phyloP scores from a whole-genome alignment of 495 filamentous ascomycete species.

The Penicillium subrubescens region DNA sequence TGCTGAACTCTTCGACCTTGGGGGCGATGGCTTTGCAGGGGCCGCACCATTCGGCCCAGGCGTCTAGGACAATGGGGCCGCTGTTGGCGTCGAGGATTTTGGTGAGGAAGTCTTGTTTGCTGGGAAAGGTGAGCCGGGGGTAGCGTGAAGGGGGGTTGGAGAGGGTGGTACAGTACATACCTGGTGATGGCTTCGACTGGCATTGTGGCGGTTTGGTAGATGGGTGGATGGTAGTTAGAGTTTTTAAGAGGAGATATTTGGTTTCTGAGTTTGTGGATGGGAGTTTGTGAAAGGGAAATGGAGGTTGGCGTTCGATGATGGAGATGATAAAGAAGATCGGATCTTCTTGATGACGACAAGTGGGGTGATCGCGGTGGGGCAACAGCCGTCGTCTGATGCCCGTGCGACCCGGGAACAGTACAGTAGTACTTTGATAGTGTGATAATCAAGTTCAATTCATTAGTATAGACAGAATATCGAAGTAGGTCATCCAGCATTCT shows the following conservation, averaged over 20 bases:
- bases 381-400: background rate
- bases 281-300: background rate
- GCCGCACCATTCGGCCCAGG: conserved; percentile 85
- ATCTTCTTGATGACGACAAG: background rate
- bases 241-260: too few relatives aligned
- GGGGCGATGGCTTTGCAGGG: conserved; percentile 88
- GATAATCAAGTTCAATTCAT: background rate
- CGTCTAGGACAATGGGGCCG: conserved; percentile 71
- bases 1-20: conserved; percentile 60
- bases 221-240: too few relatives aligned
- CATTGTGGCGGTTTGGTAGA: background rate
- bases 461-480: too few relatives aligned
- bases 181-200: background rate
- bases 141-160: background rate
- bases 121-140: background rate
- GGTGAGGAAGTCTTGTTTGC: conserved; percentile 25
- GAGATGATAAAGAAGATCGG: background rate
- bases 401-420: background rate
- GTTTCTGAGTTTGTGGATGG: background rate
- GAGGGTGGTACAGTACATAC: background rate
- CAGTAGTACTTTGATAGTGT: background rate
- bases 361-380: background rate
- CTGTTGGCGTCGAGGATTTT: conserved; percentile 31
- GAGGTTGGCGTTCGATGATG: background rate
- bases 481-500: too few relatives aligned